Conservation (phyloP, 169 alveolate genomes). For the Theileria parva region DNA sequence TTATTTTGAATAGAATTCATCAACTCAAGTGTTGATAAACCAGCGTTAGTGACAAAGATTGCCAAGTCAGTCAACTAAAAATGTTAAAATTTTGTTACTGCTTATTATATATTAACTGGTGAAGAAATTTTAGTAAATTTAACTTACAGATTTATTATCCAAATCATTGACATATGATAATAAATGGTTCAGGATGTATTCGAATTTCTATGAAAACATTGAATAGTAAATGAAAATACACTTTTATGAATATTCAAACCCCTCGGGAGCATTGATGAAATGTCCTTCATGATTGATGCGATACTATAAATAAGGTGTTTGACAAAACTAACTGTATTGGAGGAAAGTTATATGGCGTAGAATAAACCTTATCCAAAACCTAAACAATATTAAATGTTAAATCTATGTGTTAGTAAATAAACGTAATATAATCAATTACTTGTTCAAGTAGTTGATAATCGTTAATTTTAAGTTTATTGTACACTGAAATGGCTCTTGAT, state of each 20-base stretch:
- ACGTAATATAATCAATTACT: conserved; percentile 41
- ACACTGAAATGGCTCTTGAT: conserved; percentile 49
- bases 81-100: background rate
- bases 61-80: conserved; percentile 51
- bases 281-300: conserved; percentile 26
- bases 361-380: conserved; percentile 20
- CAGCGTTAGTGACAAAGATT: conserved; percentile 56
- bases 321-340: conserved; percentile 36
- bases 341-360: conserved; percentile 43
- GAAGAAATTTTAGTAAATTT: conserved; percentile 24
- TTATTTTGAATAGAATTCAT: conserved; percentile 23
- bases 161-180: conserved; percentile 47
- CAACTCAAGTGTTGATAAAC: conserved; percentile 33
- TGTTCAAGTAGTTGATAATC: conserved; percentile 65
- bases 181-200: conserved; percentile 25
- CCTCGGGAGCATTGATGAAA: conserved; percentile 40
- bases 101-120: background rate
- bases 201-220: conserved; percentile 6
- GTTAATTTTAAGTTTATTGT: conserved; percentile 65
- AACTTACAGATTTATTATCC: conserved; percentile 47
- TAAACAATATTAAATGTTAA: conserved; percentile 43
- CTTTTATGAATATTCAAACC: background rate
- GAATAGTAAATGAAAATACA: conserved; percentile 1
- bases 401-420: background rate
- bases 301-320: background rate